phyloP scores from a whole-genome alignment of 2,329 filamentous ascomycete genomes.

The Fusarium brachygibbosum region DNA sequence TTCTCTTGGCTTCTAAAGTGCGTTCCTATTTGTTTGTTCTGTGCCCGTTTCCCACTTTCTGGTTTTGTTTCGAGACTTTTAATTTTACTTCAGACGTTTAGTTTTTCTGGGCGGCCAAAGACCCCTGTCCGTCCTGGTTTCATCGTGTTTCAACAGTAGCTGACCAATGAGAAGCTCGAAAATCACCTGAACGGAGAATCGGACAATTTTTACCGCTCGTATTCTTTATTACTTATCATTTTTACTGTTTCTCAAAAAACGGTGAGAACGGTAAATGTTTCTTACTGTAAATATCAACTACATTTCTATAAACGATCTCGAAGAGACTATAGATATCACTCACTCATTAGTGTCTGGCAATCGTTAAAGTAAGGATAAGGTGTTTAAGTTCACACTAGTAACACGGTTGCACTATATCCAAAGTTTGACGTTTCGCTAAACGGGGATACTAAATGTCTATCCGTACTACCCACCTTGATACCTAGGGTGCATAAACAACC shows the following conservation, averaged over 20 bases:
- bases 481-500: no score
- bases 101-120: constrained; percentile 16
- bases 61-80: constrained; percentile 1
- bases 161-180: neutral
- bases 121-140: constrained; percentile 4
- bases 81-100: constrained; percentile 15
- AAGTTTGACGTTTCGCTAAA: neutral
- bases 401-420: neutral
- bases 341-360: no score
- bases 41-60: neutral
- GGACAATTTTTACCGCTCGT: neutral
- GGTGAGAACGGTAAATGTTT: neutral
- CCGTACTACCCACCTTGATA: no score
- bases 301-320: no score
- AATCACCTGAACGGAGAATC: neutral
- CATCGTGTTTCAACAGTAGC: constrained; percentile 13
- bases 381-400: neutral
- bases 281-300: rapidly evolving
- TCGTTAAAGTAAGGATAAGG: neutral
- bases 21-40: neutral
- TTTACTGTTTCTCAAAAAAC: no score
- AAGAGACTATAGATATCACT: no score
- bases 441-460: neutral
- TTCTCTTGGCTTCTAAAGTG: neutral
- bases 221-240: neutral